Evolutionary conservation across 306 rosid species (phyloP).

Genomic region (Lablab purpureus): DNA sequence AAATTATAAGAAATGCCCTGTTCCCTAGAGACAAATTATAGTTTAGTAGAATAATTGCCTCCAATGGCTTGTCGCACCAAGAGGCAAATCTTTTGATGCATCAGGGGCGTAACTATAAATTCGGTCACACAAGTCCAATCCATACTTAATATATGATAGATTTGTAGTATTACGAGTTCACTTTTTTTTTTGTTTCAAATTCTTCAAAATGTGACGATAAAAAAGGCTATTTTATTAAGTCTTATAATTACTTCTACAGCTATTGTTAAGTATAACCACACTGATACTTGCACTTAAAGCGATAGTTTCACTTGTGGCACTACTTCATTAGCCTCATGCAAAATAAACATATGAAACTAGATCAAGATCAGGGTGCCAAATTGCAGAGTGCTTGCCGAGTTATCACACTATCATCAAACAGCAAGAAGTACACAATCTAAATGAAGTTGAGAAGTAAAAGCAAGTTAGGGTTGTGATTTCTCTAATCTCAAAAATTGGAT

Average conservation of each 20-base stretch:
- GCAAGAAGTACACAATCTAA: background rate
- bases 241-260: background rate
- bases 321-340: background rate
- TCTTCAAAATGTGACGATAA: background rate
- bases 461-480: background rate
- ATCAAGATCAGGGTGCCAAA: background rate
- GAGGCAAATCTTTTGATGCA: background rate
- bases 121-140: background rate
- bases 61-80: background rate
- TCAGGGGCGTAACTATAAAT: background rate
- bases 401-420: slow-evolving; percentile 21
- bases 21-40: background rate
- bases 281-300: background rate
- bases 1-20: background rate
- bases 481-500: background rate
- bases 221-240: background rate
- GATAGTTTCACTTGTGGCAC: background rate
- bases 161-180: background rate
- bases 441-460: background rate
- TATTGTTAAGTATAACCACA: slow-evolving; percentile 5
- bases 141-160: background rate
- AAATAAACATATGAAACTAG: slow-evolving; percentile 1
- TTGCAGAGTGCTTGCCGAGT: background rate
- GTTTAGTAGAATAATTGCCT: background rate
- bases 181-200: too few species aligned